Percentiles rank a stretch among this genome's conserved stretches.
These are phyloP conservation scores for Colletotrichum filicis DNA, from an alignment of 2,329 filamentous ascomycete species.

Conservation along the genomic window DNA sequence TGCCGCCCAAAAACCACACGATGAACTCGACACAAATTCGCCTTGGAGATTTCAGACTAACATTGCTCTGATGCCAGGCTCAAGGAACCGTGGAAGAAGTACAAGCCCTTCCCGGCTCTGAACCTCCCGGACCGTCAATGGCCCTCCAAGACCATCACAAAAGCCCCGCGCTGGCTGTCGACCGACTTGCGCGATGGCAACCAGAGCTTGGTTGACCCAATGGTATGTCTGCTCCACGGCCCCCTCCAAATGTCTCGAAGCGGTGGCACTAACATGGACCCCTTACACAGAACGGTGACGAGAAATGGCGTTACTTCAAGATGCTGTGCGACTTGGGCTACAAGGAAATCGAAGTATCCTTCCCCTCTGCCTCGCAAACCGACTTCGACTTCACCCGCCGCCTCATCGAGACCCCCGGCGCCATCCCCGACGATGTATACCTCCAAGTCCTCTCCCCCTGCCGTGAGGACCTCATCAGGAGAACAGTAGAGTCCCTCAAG, in stretches of 20 bases:
- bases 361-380: conserved; percentile 92
- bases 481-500: conserved; percentile 88
- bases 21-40: neutral
- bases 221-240: conserved; percentile 68
- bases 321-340: conserved; percentile 93
- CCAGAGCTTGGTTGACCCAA: conserved; percentile 91
- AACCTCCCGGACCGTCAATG: conserved; percentile 78
- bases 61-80: conserved; percentile 19
- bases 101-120: conserved; percentile 34
- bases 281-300: conserved; percentile 79
- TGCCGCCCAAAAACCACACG: neutral
- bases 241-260: neutral
- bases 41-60: neutral
- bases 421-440: conserved; percentile 88
- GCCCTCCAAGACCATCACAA: conserved; percentile 84
- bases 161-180: conserved; percentile 89
- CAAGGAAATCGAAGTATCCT: conserved; percentile 98
- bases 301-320: conserved; percentile 95
- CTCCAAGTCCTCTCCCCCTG: conserved; percentile 94
- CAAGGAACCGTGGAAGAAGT: conserved; percentile 37
- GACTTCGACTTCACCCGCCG: conserved; percentile 95
- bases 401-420: conserved; percentile 85
- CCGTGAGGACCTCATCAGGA: conserved; percentile 87
- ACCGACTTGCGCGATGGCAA: conserved; percentile 82
- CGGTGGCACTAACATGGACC: conserved; percentile 1